Evolutionary conservation across 2,329 filamentous ascomycete genomes (phyloP), one percentile per base, ranked within the genome.

Genomic region (Pleurostoma richardsiae): DNA sequence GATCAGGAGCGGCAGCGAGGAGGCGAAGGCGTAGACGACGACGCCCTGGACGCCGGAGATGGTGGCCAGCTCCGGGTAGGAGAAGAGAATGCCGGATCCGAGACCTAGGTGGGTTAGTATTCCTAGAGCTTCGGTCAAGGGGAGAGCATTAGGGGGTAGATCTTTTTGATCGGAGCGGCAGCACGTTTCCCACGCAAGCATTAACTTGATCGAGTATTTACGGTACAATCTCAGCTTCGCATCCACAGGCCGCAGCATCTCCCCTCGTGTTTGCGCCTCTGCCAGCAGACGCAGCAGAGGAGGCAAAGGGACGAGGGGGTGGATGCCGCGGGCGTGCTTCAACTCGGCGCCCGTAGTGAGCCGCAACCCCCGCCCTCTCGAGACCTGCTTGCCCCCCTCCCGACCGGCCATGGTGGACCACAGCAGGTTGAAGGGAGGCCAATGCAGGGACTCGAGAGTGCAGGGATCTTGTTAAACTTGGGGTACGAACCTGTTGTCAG

Each of bases 121-220:
- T 50, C 45, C 54, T 48, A 50, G 28, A 42, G 29, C 19, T 19
- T 19, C 52, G 56, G 58, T 46, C 52, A 53, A 46, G 56, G 56
- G 52, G 53, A n/a, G 51, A 48, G 46, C 52, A 56, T 55, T 52
- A 41, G 53, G 44, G 44, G 48, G 51, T 52, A 50, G 57, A 55
- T 57, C 60, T 64, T 59, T 57, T 62, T 65, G 67, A 64, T 71
- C 69, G 72, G 82, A 89, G 87, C 87, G 88, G 88, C 88, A 91
- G 86, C 88, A 92, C 88, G 79, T 91, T 92, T 87, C 88, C 85
- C 88, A 92, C 88, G 88, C 88, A 94, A 94, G 88, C 86, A 90
- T 92, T 94, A 92, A 88, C 88, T 94, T 94, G 88, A 88, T 94
- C 88, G 88, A 92, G 88, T 92, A 84, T 77, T 86, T 76, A 91